Percentiles rank a stretch among this genome's conserved stretches.
These are phyloP conservation scores for Stenogyne calaminthoides DNA, from an alignment of 305 asterid genomes.

Conservation along the genomic window DNA sequence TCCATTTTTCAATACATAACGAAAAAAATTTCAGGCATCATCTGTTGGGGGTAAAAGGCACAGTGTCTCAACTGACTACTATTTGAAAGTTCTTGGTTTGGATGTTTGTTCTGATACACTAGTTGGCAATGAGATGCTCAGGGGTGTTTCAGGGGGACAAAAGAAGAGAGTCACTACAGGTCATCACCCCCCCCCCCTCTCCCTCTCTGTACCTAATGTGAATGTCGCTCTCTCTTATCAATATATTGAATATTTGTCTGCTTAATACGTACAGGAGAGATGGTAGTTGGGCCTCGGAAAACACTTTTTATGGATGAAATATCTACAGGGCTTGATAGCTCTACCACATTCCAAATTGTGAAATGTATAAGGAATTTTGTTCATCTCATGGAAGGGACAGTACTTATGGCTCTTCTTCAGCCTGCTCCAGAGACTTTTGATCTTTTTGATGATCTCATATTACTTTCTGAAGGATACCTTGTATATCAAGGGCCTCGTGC, in stretches of 20 bases:
- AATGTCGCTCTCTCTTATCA: background rate
- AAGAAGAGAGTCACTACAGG: conserved; percentile 90
- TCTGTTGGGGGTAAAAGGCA: conserved; percentile 69
- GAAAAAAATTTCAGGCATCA: conserved; percentile 54
- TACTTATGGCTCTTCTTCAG: conserved; percentile 90
- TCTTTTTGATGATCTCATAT: conserved; percentile 79
- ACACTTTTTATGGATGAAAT: conserved; percentile 96
- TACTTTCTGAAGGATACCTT: conserved; percentile 79
- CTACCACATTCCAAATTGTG: conserved; percentile 87
- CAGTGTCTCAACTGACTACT: conserved; percentile 76
- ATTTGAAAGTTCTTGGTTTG: conserved; percentile 82
- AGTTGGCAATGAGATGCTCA: conserved; percentile 85
- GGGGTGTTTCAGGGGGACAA: conserved; percentile 95
- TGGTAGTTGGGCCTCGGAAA: conserved; percentile 92
- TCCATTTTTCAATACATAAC: conserved; percentile 5
- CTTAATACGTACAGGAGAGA: conserved; percentile 59
- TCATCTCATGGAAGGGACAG: conserved; percentile 86
- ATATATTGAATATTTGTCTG: background rate
- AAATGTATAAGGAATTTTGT: conserved; percentile 82
- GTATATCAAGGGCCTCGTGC: conserved; percentile 82
- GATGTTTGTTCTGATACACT: conserved; percentile 77
- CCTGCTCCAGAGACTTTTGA: conserved; percentile 96
- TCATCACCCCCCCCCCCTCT: conserved; percentile 53
- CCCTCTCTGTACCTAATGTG: conserved; percentile 4
- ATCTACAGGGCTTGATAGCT: conserved; percentile 95